Conservation (phyloP, 441 rosid species). For the Jatropha podagrica region DNA sequence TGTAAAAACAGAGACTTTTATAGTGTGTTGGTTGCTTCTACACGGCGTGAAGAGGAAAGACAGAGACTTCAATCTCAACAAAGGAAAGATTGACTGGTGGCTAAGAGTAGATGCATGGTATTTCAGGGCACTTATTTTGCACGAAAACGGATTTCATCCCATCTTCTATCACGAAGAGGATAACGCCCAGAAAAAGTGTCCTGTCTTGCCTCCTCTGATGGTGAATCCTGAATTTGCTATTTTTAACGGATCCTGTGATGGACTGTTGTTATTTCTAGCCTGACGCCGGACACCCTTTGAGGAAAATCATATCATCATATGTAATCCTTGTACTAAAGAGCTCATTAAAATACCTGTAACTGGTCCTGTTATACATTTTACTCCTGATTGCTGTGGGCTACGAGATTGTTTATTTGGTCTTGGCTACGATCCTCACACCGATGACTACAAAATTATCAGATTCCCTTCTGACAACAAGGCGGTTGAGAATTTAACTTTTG, state of each 20-base stretch:
- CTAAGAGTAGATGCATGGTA: conserved; percentile 49
- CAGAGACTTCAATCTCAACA: conserved; percentile 85
- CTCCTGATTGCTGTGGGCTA: background rate
- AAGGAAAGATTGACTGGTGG: conserved; percentile 92
- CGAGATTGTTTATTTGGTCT: background rate
- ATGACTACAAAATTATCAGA: background rate
- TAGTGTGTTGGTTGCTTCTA: conserved; percentile 70
- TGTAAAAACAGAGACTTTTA: conserved; percentile 78
- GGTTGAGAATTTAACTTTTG: too few species aligned
- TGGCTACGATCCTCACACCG: background rate
- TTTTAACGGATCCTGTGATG: background rate
- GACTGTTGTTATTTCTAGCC: background rate
- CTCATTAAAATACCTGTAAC: background rate
- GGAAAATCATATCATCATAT: background rate
- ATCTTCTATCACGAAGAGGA: background rate
- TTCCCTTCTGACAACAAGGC: background rate
- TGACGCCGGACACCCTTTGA: too few species aligned
- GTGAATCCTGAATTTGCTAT: too few species aligned
- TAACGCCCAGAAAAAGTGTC: too few species aligned
- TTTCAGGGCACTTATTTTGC: too few species aligned
- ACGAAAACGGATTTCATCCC: too few species aligned
- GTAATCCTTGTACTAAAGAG: background rate
- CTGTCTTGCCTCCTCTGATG: background rate
- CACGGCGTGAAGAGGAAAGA: conserved; percentile 80
- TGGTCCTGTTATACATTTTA: background rate